Base-by-base conservation (phyloP, 2,329 filamentous ascomycete genomes). In the Karstenula rhodostoma region DNA sequence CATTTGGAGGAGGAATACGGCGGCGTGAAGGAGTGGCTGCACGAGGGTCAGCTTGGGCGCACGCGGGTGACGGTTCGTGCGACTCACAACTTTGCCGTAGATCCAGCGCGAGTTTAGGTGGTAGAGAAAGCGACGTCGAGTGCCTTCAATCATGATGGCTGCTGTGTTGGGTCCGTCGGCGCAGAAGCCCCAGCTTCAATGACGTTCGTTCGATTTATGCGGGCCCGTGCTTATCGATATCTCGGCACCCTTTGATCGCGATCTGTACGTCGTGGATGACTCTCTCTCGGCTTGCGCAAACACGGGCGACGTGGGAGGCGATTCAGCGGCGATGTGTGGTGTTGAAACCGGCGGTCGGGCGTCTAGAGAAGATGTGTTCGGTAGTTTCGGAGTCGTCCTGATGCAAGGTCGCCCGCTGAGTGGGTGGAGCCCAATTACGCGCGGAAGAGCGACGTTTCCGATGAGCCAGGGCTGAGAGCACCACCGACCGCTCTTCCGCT, bases 1-100 rank as follows among this genome's bases (percentile, higher is more conserved):
- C 88, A 98, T 92, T 81, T 99, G 91, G 80, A 97, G 86, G 47
- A 97, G 78, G 77, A 97, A 91, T 65, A 97, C 86, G 73, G 96
- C 83, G 61, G 89, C 84, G 82, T 98, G 93, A 59, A 98, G 83
- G 57, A 98, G 84, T 72, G 95, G 94, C 95, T 98, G 78, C 66
- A 42, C 37, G 37, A 22, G 35, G 44, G 32, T 56, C 52, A 66
- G 57, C 48, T 57, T 35, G 33, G n/a, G 12, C 35, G 48, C 52
- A 29, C 13, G 42, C 32, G 52, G 57, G 43, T 27, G 25, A 32
- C 33, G 51, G 8, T 13, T 15, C 27, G 42, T 17, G 27, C 59
- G 56, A 62, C 90, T 74, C 84, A 93, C 91, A 73, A 92, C 82
- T 76, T 86, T 86, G 65, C 89, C 90, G 77, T 88, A 91, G 66